Evolutionary conservation across 192 early-diverging fungal genomes (phyloP), one percentile per base, ranked within the genome.

Genomic region (Geranomyces michiganensis): DNA sequence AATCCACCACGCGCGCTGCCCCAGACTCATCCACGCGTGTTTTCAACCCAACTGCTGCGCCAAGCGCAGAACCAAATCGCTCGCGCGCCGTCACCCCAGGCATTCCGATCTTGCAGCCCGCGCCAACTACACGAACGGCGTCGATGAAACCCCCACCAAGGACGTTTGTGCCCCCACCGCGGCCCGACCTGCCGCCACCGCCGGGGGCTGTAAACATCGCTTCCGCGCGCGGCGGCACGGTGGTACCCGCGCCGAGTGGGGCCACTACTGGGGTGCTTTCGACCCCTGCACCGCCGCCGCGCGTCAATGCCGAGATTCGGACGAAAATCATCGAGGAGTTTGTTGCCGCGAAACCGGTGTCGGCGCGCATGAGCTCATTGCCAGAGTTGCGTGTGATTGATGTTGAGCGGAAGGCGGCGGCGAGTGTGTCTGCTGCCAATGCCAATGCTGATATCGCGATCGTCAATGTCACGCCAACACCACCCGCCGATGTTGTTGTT

Each of bases 331-430:
- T 60, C 19, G 24, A 27, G 58, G 29, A 60, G 26, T 27, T 60
- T 7, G 31, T 8, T 2, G 58, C 31, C 5, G 58, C 58, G 58
- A 33, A 32, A 9, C 58, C 58, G 58, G 58, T 60, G 27, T 27
- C 58, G 31, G 58, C 58, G 22, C 58, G 58, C 19, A 60, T 60
- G 58, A 60, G 58, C 58, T 60, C 58, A 9, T 33, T 60, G 24
- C 58, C 58, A 9, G 58, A 60, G 30, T 19, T 33, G 27, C 24
- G 58, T 7, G 58, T 60, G 58, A 29, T 33, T 41, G 36, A 41
- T 41, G 36, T 41, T 3, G 36, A 41, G 36, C 3, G 36, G 36
- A 41, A 41, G 10, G 3, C 36, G 36, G 10, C 10, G 10, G n/a
- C n/a, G n/a, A n/a, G n/a, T n/a, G n/a, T n/a, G n/a, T n/a, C n/a